These are phyloP conservation scores for Aspergillus egyptiacus DNA, from an alignment of 495 filamentous ascomycete species.

Conservation along the genomic window DNA sequence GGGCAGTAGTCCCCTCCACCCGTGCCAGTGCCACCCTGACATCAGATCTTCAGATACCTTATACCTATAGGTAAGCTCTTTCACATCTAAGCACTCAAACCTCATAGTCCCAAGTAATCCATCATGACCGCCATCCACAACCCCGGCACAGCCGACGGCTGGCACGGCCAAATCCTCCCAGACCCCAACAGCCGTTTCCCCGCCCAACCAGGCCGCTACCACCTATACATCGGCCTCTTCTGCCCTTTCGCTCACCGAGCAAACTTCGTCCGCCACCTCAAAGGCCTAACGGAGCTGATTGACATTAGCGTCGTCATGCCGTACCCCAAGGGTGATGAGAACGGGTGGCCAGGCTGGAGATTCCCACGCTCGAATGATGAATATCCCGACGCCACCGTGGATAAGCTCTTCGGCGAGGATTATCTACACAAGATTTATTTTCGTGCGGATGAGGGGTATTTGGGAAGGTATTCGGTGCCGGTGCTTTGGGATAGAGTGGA, in stretches of 20 bases:
- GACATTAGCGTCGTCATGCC: slow-evolving; percentile 66
- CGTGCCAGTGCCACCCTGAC: too few species aligned
- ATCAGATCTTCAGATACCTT: too few species aligned
- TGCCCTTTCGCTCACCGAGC: slow-evolving; percentile 62
- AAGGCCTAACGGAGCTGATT: slow-evolving; percentile 68
- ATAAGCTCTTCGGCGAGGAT: slow-evolving; percentile 43
- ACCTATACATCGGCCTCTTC: slow-evolving; percentile 64
- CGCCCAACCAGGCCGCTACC: slow-evolving; percentile 65
- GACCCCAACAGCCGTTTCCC: slow-evolving; percentile 48
- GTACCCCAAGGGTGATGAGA: slow-evolving; percentile 53
- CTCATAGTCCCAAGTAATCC: slow-evolving; percentile 8
- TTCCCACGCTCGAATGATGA: slow-evolving; percentile 44
- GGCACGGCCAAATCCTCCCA: slow-evolving; percentile 38
- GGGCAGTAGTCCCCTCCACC: too few species aligned
- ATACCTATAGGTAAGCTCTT: too few species aligned
- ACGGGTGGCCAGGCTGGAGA: slow-evolving; percentile 46
- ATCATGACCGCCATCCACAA: neutral
- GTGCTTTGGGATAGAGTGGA: slow-evolving; percentile 51
- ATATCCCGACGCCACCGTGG: slow-evolving; percentile 46
- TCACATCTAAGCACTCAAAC: neutral
- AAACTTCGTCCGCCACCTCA: slow-evolving; percentile 57
- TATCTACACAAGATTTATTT: slow-evolving; percentile 52
- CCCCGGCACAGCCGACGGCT: slow-evolving; percentile 31
- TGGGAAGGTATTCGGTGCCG: slow-evolving; percentile 50
- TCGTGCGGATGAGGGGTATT: slow-evolving; percentile 43